Base-by-base conservation (phyloP, 495 filamentous ascomycete genomes). In the Pseudomonodictys pantanalensis region DNA sequence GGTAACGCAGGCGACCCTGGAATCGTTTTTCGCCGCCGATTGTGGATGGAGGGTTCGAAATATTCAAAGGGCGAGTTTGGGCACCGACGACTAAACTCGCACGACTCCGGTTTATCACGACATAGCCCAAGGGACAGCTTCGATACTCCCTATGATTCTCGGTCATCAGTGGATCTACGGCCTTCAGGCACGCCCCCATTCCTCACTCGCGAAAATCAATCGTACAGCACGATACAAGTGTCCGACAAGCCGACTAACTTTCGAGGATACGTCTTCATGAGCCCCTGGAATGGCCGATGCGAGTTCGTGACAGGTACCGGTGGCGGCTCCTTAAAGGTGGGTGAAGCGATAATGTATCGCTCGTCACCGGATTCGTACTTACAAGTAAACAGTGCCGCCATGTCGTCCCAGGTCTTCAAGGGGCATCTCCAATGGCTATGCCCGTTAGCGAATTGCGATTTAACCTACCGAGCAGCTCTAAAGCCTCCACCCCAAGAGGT, bases 251-350 rank as follows among this genome's bases (percentile, higher is more conserved):
- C 39, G 39, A 58, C 60, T 8, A 53, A 54, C 45, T 64, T 58
- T 9, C 76, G 75, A 42, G 77, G 76, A 6, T 88, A 85, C 72
- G 72, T 82, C 11, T 95, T 96, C 70, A 68, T 78, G 35, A 90
- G 85, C n/a, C 91, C 91, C 0, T 96, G 91, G 91, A 80, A 88
- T 52, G 88, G 90, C 17, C 79, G 77, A 24, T 96, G 91, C 73
- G 87, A 91, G 50, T 96, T 96, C 71, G 74, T 80, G 5, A 90
- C 88, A 3, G 85, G 88, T 56, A 78, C 83, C 30, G 85, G 81
- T 30, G 90, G 91, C 18, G 80, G 86, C 44, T 85, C 81, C 50
- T 73, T 96, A 0, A 89, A 75, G 61, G 69, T 71, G 49, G 38
- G 45, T 52, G 15, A 3, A 43, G 15, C 15, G n/a, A 28, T 58